Evolutionary conservation across 768 basidiomycete species (phyloP).

Genomic region (Lactifluus echinatus): DNA sequence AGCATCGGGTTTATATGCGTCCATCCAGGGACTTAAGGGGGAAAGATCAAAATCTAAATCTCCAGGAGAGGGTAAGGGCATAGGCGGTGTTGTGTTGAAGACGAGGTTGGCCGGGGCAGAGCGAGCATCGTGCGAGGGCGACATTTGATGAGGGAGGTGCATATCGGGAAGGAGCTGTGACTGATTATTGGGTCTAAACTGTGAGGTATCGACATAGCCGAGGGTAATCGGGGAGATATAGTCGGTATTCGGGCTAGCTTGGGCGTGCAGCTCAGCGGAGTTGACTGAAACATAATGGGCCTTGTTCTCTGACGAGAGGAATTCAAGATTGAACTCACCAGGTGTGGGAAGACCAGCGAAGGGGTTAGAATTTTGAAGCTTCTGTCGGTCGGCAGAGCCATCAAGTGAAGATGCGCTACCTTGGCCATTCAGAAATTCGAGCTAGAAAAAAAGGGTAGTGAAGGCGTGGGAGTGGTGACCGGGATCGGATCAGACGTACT

Average conservation of each 20-base stretch:
- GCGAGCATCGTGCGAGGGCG: slow-evolving; percentile 26
- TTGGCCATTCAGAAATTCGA: slow-evolving; percentile 29
- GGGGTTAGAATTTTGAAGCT: slow-evolving; percentile 17
- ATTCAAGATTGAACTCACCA: slow-evolving; percentile 34
- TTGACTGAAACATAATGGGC: slow-evolving; percentile 2
- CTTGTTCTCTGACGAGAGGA: slow-evolving; percentile 26
- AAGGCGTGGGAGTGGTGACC: not conserved
- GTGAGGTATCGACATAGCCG: slow-evolving; percentile 29
- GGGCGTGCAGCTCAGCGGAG: slow-evolving; percentile 59
- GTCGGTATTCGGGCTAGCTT: slow-evolving; percentile 39
- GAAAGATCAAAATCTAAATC: slow-evolving; percentile 70
- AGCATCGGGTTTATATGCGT: slow-evolving; percentile 40
- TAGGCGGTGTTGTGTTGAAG: slow-evolving; percentile 41
- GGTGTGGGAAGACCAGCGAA: slow-evolving; percentile 56
- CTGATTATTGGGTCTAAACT: slow-evolving; percentile 22
- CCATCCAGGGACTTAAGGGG: slow-evolving; percentile 75
- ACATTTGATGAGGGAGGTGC: slow-evolving; percentile 25
- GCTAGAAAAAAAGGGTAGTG: slow-evolving; percentile 16
- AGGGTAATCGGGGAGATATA: slow-evolving; percentile 58
- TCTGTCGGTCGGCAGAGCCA: slow-evolving; percentile 24
- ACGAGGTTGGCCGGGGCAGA: slow-evolving; percentile 72
- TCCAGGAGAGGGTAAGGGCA: slow-evolving; percentile 34
- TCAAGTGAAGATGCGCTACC: slow-evolving; percentile 28
- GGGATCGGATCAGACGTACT: slow-evolving; percentile 38
- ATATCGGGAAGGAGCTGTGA: slow-evolving; percentile 18